Percentiles rank a stretch among this genome's conserved stretches.
Conservation (phyloP, 129 eudicot species). For the Artemisia annua region DNA sequence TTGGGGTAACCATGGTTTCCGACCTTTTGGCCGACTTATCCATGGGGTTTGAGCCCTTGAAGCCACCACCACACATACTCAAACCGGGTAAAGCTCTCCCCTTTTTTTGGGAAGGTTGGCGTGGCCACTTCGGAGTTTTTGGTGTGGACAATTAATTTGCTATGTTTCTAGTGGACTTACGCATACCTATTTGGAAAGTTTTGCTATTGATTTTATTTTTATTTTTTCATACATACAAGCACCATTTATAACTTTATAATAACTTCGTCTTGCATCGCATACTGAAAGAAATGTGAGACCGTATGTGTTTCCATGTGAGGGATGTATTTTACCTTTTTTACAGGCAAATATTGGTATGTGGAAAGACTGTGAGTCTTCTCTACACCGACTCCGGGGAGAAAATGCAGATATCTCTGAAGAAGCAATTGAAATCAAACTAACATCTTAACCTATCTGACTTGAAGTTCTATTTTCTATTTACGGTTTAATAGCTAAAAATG, state of each 20-base stretch:
- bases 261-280: constrained; percentile 3
- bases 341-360: constrained; percentile 65
- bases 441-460: background rate
- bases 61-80: no score
- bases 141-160: no score
- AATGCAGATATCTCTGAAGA: constrained; percentile 58
- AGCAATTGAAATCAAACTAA: constrained; percentile 77
- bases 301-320: background rate
- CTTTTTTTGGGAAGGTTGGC: no score
- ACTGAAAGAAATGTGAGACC: constrained; percentile 14
- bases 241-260: background rate
- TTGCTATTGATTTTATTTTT: background rate
- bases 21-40: no score
- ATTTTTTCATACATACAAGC: background rate
- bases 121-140: no score
- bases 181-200: constrained; percentile 1
- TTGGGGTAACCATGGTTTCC: no score
- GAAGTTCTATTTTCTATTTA: no score
- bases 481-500: background rate
- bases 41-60: no score
- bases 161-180: background rate
- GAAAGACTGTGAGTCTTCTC: constrained; percentile 57
- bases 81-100: no score
- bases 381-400: constrained; percentile 67
- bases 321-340: background rate